Base-by-base conservation (phyloP, 2,329 filamentous ascomycete species). In the Boeremia lycopersici region DNA sequence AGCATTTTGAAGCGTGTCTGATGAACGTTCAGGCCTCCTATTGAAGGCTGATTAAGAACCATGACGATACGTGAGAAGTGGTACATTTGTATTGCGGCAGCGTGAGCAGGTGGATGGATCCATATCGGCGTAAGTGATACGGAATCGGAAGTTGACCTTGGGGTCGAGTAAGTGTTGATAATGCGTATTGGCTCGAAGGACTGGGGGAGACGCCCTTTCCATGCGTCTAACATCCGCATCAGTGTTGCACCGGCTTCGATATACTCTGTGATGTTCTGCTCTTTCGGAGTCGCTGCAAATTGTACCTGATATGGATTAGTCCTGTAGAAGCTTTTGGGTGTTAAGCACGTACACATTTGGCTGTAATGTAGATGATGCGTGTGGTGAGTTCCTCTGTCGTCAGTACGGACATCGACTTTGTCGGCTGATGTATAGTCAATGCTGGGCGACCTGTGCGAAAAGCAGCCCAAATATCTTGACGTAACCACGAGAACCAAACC, bases 401-500 rank as follows among this genome's bases (percentile, higher is more conserved):
- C 38, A 86, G 75, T 3, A 77, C 74, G 1, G 73, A 63, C 45
- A 82, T 80, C 0, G 76, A 71, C 48, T 79, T 81, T 6, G 76
- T 80, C 0, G 84, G 84, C 42, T 76, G 77, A 80, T 84, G 87
- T 48, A 85, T 84, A 38, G 79, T 86, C 59, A 86, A 79, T 6
- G 80, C 79, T 3, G 80, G 78, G 5, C 85, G 74, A 19, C 78
- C 77, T 60, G 86, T 84, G 0, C 83, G 77, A 58, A 87, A 86
- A 0, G 85, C 84, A 2, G 83, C 85, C 84, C 85, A 88, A 0
- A 86, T 78, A 63, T 88, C 85, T 65, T 88, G 85, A 23, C 84
- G 76, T 4, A 88, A 72, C 85, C 85, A 88, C 0, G 82, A 81
- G 85, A 86, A 88, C 85, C 85, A 88, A 0, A 85, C 82, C 0